Evolutionary conservation across 1,284 basidiomycete species (phyloP).

Genomic region (Cystobasidium slooffiae): DNA sequence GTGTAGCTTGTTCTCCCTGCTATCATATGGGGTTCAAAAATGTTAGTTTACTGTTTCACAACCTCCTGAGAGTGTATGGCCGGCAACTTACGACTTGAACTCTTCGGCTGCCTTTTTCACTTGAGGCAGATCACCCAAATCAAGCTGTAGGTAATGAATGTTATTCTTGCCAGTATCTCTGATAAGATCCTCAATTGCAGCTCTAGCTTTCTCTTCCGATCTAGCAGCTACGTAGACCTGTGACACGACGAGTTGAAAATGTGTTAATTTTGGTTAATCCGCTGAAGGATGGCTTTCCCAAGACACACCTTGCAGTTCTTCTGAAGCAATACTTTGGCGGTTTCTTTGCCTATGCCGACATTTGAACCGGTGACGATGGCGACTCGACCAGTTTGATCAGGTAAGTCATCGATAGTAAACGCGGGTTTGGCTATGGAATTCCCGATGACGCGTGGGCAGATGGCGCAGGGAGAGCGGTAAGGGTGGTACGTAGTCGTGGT

Average conservation of each 20-base stretch:
- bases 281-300: background rate
- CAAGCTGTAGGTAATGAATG: conserved; percentile 32
- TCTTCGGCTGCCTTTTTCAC: conserved; percentile 28
- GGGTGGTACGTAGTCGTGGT: too few relatives aligned
- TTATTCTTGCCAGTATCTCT: conserved; percentile 31
- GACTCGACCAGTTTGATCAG: conserved; percentile 31
- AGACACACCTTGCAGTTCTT: conserved; percentile 33
- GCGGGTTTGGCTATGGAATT: conserved; percentile 10
- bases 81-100: conserved; percentile 23
- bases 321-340: conserved; percentile 14
- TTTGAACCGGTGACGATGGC: conserved; percentile 36
- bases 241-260: background rate
- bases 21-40: background rate
- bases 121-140: conserved; percentile 25
- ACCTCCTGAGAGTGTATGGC: too few relatives aligned
- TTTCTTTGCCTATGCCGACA: conserved; percentile 32
- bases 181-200: conserved; percentile 30
- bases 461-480: too few relatives aligned
- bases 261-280: too few relatives aligned
- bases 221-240: conserved; percentile 43
- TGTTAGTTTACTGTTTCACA: too few relatives aligned
- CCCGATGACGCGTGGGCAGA: background rate
- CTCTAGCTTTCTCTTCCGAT: conserved; percentile 22
- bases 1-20: conserved; percentile 35
- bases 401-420: conserved; percentile 31